phyloP scores from a whole-genome alignment of 1,284 basidiomycete species.

The Gymnopus androsaceus region DNA sequence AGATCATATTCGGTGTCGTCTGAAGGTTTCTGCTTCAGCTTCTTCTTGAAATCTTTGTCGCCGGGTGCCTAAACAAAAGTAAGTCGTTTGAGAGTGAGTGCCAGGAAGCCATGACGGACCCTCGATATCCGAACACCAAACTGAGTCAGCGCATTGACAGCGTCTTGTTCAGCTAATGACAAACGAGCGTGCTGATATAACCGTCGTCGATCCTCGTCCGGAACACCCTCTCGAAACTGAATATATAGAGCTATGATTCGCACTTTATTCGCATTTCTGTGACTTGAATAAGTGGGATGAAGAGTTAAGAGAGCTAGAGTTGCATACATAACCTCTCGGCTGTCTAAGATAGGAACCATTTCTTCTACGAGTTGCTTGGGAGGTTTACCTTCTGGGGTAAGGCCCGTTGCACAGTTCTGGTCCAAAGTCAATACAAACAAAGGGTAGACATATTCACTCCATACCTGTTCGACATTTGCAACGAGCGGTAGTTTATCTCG shows the following conservation, averaged over 20 bases:
- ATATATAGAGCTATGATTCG: slow-evolving; percentile 97
- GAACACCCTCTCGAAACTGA: slow-evolving; percentile 93
- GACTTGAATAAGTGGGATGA: slow-evolving; percentile 12
- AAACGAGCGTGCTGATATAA: slow-evolving; percentile 97
- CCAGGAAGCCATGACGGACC: slow-evolving; percentile 46
- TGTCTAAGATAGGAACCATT: slow-evolving; percentile 96
- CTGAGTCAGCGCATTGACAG: slow-evolving; percentile 84
- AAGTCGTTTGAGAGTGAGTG: neutral
- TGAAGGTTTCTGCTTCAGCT: slow-evolving; percentile 74
- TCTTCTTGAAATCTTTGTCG: slow-evolving; percentile 78
- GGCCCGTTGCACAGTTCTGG: slow-evolving; percentile 89
- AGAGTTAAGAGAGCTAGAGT: slow-evolving; percentile 6
- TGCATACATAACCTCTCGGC: slow-evolving; percentile 76
- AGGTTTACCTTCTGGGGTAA: slow-evolving; percentile 85
- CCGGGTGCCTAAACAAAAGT: slow-evolving; percentile 50
- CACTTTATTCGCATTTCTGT: slow-evolving; percentile 90
- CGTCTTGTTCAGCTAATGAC: slow-evolving; percentile 89
- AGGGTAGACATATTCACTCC: too few species aligned
- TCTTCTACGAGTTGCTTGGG: slow-evolving; percentile 95
- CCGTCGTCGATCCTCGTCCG: slow-evolving; percentile 93
- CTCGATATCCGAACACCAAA: slow-evolving; percentile 86
- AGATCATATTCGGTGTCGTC: slow-evolving; percentile 92
- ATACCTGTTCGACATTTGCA: slow-evolving; percentile 91
- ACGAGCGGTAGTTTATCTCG: slow-evolving; percentile 83
- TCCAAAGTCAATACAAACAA: too few species aligned